Percentiles rank a stretch among this genome's conserved stretches.
Conservation (phyloP, 1,284 basidiomycete genomes). For the Ganoderma sinense region DNA sequence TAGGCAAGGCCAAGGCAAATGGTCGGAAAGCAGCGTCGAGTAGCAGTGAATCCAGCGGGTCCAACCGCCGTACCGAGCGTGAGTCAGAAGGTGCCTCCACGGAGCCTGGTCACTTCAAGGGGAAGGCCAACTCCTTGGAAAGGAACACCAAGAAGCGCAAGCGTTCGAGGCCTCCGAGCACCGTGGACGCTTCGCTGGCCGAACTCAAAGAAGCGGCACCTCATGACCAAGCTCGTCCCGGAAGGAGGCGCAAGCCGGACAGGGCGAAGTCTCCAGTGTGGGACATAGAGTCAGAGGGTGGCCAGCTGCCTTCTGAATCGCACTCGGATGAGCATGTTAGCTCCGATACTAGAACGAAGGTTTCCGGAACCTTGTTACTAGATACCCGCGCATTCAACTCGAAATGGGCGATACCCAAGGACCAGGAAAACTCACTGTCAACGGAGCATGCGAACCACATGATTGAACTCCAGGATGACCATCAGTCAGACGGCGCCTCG, state of each 20-base stretch:
- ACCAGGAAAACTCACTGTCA: neutral
- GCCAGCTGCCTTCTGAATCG: conserved; percentile 29
- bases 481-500: conserved; percentile 27
- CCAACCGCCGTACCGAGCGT: neutral
- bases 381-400: conserved; percentile 32
- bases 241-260: neutral
- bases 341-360: conserved; percentile 8
- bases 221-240: neutral
- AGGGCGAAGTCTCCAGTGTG: conserved; percentile 59
- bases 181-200: neutral
- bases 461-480: neutral
- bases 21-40: neutral
- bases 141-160: neutral
- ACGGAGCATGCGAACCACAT: neutral
- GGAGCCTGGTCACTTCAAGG: neutral
- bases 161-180: conserved; percentile 1
- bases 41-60: neutral
- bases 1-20: conserved; percentile 40
- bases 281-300: conserved; percentile 65
- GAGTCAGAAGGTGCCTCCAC: conserved; percentile 1
- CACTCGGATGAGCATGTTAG: conserved; percentile 8
- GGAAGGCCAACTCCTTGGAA: neutral
- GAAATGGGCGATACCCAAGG: conserved; percentile 12
- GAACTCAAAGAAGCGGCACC: neutral
- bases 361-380: conserved; percentile 36